Evolutionary conservation across 1,284 basidiomycete species (phyloP), one percentile per base, ranked within the genome.

Genomic region (Termitomyces sp.): DNA sequence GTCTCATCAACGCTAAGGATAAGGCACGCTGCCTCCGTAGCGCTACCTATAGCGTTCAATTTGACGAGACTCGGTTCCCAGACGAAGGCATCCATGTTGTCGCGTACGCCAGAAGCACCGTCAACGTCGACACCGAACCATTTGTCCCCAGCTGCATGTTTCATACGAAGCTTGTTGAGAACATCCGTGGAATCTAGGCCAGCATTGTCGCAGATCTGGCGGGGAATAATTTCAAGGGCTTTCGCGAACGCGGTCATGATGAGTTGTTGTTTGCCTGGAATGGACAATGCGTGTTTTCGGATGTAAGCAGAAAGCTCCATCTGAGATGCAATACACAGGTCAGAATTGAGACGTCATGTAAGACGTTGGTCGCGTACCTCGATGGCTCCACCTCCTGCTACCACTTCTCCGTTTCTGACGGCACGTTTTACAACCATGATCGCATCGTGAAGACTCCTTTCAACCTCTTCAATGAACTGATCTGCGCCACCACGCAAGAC

Each of bases 351-450:
- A 33, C 21, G 18, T 28, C 13, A 10, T 13, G 18, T 28, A 34
- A 34, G 26, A 19, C 9, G 16, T 11, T 16, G 2, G 31, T 21
- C 37, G 68, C 73, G 62, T 66, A 93, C 93, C 84, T 98, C 96
- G 60, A 91, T 90, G 11, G 97, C 97, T 58, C 97, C 97, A 57
- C 97, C 97, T 48, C 97, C 97, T 5, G 96, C 97, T 28, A 99
- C 97, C 48, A 99, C 88, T 56, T 94, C 88, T 54, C 91, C 93
- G 69, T 95, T 98, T 70, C 90, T 91, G 63, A 99, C 89, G 7
- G 97, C 95, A 41, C 97, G 82, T 73, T 97, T 97, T 45, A 99
- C 97, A 31, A 99, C 95, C 96, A 99, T 99, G 67, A 99, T 96
- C 3, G 96, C 95, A 67, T 99, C 97, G 68, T 99, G 96, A 62